phyloP scores from a whole-genome alignment of 441 rosid genomes.

The Melianthus villosus region DNA sequence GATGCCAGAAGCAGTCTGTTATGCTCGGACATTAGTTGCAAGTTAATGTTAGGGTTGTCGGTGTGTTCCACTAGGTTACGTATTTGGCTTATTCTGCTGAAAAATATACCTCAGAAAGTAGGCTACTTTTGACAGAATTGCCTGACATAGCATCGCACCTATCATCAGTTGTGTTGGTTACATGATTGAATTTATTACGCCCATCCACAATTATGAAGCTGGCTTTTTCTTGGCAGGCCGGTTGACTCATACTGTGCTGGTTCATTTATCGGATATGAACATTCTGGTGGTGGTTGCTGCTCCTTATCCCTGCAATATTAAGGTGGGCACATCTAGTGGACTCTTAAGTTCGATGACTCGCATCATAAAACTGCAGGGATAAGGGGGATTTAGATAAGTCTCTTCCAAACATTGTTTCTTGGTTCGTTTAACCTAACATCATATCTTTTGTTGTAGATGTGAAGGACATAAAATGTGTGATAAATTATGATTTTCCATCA shows the following conservation, averaged over 20 bases:
- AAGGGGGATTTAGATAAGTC: constrained; percentile 28
- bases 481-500: constrained; percentile 89
- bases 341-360: constrained; percentile 51
- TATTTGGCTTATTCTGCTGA: constrained; percentile 2
- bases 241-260: constrained; percentile 46
- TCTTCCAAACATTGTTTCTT: constrained; percentile 2
- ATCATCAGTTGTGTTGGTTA: constrained; percentile 26
- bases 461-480: constrained; percentile 93
- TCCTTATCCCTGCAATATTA: constrained; percentile 98
- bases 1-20: constrained; percentile 19
- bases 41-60: constrained; percentile 3
- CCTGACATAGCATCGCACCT: constrained; percentile 21
- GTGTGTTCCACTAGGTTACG: constrained; percentile 6
- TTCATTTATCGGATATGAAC: constrained; percentile 21
- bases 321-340: constrained; percentile 94
- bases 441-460: constrained; percentile 48
- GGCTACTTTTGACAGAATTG: constrained; percentile 13
- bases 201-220: constrained; percentile 78
- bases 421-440: constrained; percentile 4
- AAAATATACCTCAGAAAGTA: constrained; percentile 4
- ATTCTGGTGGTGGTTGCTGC: constrained; percentile 24
- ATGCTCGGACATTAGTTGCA: constrained; percentile 5
- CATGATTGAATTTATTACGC: constrained; percentile 27
- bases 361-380: constrained; percentile 83
- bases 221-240: constrained; percentile 74